These are phyloP conservation scores for Leucogyrophana mollusca DNA, from an alignment of 768 basidiomycete species.

Conservation along the genomic window DNA sequence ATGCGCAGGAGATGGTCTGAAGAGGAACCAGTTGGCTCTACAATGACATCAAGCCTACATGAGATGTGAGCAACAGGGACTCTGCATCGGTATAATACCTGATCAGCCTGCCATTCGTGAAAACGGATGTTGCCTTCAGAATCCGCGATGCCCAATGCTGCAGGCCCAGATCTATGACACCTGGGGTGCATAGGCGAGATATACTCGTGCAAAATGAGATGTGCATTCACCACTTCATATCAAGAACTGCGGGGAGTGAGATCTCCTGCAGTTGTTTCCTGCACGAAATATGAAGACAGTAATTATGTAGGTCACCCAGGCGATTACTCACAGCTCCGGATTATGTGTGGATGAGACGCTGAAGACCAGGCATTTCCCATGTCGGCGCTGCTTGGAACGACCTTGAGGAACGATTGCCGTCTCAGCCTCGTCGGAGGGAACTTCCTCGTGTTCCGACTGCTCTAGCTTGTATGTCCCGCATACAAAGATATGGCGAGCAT, in stretches of 20 bases:
- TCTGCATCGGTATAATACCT: slow-evolving; percentile 34
- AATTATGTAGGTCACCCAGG: not conserved
- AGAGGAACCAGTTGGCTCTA: slow-evolving; percentile 40
- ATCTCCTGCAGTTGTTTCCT: slow-evolving; percentile 68
- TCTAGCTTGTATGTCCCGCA: slow-evolving; percentile 92
- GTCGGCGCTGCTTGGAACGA: slow-evolving; percentile 39
- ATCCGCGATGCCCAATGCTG: slow-evolving; percentile 74
- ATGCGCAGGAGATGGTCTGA: slow-evolving; percentile 46
- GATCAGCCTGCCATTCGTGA: slow-evolving; percentile 49
- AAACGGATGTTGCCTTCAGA: slow-evolving; percentile 80
- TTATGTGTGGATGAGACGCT: slow-evolving; percentile 36
- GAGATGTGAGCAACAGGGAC: not conserved
- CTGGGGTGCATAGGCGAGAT: slow-evolving; percentile 29
- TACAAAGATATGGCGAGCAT: slow-evolving; percentile 62
- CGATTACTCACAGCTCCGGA: slow-evolving; percentile 32
- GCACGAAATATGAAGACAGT: not conserved
- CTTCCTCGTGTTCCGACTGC: slow-evolving; percentile 26
- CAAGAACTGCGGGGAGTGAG: slow-evolving; percentile 78
- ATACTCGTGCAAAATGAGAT: not conserved
- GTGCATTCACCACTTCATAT: slow-evolving; percentile 86
- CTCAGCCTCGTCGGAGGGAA: not conserved
- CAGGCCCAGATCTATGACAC: slow-evolving; percentile 53
- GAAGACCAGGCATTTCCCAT: slow-evolving; percentile 76
- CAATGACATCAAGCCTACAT: slow-evolving; percentile 5
- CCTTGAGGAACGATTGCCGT: slow-evolving; percentile 6